Percentiles rank a stretch among this genome's conserved stretches.
Evolutionary conservation across 768 basidiomycete species (phyloP).

Genomic region (Tephrocybe sp.): DNA sequence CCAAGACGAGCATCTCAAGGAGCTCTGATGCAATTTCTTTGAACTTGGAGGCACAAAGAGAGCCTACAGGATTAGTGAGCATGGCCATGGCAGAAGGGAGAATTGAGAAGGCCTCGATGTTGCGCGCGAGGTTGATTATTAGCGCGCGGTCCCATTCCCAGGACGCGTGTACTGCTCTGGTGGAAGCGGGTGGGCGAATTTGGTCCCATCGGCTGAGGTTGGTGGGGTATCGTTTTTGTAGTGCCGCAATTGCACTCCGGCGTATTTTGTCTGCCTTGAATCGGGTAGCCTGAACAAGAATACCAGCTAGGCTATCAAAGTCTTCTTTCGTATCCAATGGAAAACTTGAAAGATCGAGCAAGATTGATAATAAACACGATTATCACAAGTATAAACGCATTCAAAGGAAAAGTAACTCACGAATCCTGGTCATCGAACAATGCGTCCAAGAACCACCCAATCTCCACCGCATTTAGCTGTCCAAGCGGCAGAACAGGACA

Average conservation of each 20-base stretch:
- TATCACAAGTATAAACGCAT: too few relatives aligned
- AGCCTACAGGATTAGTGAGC: slow-evolving; percentile 16
- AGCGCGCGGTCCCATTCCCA: slow-evolving; percentile 18
- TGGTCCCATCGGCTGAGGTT: slow-evolving; percentile 15
- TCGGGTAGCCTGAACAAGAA: slow-evolving; percentile 12
- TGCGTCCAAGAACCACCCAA: too few relatives aligned
- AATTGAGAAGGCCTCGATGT: slow-evolving; percentile 14
- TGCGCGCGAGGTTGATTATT: slow-evolving; percentile 20
- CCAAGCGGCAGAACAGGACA: too few relatives aligned
- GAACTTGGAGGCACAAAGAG: slow-evolving; percentile 7
- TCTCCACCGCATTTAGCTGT: too few relatives aligned
- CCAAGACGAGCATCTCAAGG: slow-evolving; percentile 8
- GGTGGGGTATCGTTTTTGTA: slow-evolving; percentile 16
- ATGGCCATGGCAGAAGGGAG: slow-evolving; percentile 22
- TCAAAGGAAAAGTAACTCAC: too few relatives aligned
- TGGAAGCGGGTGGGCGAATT: background rate
- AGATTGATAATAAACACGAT: background rate
- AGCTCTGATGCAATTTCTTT: slow-evolving; percentile 4
- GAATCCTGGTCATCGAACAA: too few relatives aligned
- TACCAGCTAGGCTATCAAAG: slow-evolving; percentile 10
- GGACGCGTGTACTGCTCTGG: background rate
- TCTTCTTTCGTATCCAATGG: slow-evolving; percentile 9
- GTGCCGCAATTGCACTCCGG: slow-evolving; percentile 9
- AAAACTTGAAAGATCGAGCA: background rate
- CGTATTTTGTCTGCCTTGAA: slow-evolving; percentile 14